Percentiles rank a stretch among this genome's conserved stretches.
Evolutionary conservation across 257 asterid species (phyloP).

Genomic region (Fraxinus excelsior): DNA sequence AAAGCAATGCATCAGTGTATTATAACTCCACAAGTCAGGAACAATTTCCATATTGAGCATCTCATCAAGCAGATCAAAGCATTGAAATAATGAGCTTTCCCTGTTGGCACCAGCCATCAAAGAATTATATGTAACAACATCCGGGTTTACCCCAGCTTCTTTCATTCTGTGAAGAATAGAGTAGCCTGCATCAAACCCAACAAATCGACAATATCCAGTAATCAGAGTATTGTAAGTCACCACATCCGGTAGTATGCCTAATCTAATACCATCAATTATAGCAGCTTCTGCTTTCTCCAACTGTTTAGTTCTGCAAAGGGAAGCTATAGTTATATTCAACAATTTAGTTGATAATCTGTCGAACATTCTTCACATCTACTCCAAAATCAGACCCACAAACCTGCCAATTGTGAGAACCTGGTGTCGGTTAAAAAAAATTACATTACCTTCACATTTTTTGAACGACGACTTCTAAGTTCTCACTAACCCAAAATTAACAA

Average conservation of each 20-base stretch:
- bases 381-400: constrained; percentile 33
- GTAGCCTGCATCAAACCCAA: constrained; percentile 73
- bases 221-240: constrained; percentile 85
- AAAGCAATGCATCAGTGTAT: constrained; percentile 77
- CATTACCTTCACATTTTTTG: background rate
- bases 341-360: constrained; percentile 65
- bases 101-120: constrained; percentile 75
- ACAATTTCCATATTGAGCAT: constrained; percentile 57
- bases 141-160: constrained; percentile 74
- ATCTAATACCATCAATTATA: constrained; percentile 67
- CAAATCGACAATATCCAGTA: constrained; percentile 63
- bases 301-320: constrained; percentile 68
- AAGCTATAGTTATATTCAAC: constrained; percentile 73
- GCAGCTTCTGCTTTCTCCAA: constrained; percentile 73
- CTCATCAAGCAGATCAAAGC: constrained; percentile 67
- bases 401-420: constrained; percentile 33
- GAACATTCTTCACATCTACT: constrained; percentile 55
- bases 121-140: constrained; percentile 77
- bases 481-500: constrained; percentile 1
- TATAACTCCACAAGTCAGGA: constrained; percentile 87
- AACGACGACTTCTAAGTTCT: background rate
- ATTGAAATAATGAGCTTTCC: constrained; percentile 41
- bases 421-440: background rate
- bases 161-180: constrained; percentile 60
- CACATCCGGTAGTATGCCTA: constrained; percentile 77